Evolutionary conservation across 495 filamentous ascomycete genomes (phyloP).

Genomic region (Penicillium manginii): DNA sequence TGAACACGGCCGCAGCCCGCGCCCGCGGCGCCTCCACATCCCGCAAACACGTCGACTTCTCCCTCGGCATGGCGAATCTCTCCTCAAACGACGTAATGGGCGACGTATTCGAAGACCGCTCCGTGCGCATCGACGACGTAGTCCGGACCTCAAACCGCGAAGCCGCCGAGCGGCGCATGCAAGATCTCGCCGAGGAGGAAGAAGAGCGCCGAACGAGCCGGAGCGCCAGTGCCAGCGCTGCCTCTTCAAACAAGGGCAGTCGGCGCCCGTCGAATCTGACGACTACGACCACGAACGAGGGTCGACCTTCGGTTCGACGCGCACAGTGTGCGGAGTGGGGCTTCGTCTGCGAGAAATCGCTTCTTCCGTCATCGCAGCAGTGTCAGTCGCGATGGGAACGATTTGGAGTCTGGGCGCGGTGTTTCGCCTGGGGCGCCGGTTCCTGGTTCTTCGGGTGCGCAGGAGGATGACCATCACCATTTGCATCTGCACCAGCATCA

Average conservation of each 20-base stretch:
- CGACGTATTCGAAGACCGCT: constrained; percentile 67
- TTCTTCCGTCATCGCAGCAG: constrained; percentile 44
- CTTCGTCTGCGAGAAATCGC: constrained; percentile 38
- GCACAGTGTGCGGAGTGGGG: constrained; percentile 34
- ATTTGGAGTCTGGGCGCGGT: constrained; percentile 40
- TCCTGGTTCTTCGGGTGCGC: background rate
- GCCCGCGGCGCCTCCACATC: constrained; percentile 58
- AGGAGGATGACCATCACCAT: no score
- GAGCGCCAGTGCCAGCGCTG: constrained; percentile 22
- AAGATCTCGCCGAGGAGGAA: constrained; percentile 47
- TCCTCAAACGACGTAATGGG: constrained; percentile 64
- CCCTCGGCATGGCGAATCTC: constrained; percentile 67
- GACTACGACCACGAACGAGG: constrained; percentile 22
- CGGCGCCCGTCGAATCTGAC: constrained; percentile 35
- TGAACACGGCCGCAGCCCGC: constrained; percentile 46
- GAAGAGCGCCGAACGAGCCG: constrained; percentile 30
- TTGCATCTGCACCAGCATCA: no score
- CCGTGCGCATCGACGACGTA: constrained; percentile 39
- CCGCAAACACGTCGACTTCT: constrained; percentile 73
- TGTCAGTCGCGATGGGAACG: constrained; percentile 28
- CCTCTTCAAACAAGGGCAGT: constrained; percentile 22
- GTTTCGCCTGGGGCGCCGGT: background rate
- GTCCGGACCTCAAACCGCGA: constrained; percentile 47
- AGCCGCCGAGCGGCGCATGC: constrained; percentile 47
- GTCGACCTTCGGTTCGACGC: constrained; percentile 42